Percentiles rank a stretch among this genome's conserved stretches.
phyloP scores from a whole-genome alignment of 1,139 yeast species.

The Blastobotrys serpentis region DNA sequence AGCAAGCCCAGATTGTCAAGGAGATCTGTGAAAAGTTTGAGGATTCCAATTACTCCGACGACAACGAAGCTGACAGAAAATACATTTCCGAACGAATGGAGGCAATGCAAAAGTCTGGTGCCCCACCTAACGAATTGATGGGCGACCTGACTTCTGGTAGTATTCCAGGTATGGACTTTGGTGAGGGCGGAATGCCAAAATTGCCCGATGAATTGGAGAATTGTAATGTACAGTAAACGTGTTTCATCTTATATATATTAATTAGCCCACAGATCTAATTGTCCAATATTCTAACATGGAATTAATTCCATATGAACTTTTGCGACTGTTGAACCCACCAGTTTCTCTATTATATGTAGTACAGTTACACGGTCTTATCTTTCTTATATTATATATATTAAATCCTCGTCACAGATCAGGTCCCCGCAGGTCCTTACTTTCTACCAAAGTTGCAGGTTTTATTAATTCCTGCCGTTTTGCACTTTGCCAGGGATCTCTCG shows the following conservation, averaged over 20 bases:
- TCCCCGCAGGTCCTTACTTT: too few species aligned
- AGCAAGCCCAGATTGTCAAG: slow-evolving; percentile 38
- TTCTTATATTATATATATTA: too few species aligned
- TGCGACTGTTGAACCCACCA: not conserved
- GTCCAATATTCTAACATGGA: too few species aligned
- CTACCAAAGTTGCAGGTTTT: too few species aligned
- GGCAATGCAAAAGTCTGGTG: slow-evolving; percentile 59
- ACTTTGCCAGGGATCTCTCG: too few species aligned
- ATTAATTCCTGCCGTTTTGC: too few species aligned
- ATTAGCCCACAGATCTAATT: too few species aligned
- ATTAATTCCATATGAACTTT: not conserved
- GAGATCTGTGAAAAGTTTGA: slow-evolving; percentile 62
- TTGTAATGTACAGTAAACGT: slow-evolving; percentile 19
- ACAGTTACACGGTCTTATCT: too few species aligned
- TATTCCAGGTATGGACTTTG: slow-evolving; percentile 52
- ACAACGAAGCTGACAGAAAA: slow-evolving; percentile 50
- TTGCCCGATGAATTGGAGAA: slow-evolving; percentile 20
- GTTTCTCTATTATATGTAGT: too few species aligned
- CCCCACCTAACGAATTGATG: slow-evolving; percentile 79
- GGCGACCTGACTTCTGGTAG: slow-evolving; percentile 59
- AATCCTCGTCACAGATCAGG: too few species aligned
- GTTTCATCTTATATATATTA: not conserved
- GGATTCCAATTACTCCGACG: slow-evolving; percentile 53
- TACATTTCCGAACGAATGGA: slow-evolving; percentile 59
- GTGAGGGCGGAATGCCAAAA: slow-evolving; percentile 20